These are phyloP conservation scores for Phragmites australis DNA, from an alignment of 176 grass and related monocot species.

Conservation along the genomic window DNA sequence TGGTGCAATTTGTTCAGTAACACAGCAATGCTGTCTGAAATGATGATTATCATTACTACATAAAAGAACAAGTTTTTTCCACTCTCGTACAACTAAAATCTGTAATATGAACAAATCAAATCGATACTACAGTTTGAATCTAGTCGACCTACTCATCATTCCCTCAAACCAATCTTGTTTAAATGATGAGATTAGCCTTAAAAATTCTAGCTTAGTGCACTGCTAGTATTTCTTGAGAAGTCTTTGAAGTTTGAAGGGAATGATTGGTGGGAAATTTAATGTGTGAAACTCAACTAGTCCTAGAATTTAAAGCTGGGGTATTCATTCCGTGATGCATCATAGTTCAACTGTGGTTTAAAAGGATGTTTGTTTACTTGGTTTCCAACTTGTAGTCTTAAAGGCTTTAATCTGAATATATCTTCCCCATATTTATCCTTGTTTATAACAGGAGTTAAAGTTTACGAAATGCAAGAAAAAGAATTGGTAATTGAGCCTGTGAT, in stretches of 20 bases:
- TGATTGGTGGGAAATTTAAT: neutral
- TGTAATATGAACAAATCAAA: neutral
- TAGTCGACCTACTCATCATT: neutral
- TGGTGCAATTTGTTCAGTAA: conserved; percentile 8
- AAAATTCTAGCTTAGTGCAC: neutral
- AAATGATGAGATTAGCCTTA: neutral
- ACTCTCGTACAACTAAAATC: neutral
- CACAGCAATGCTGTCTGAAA: neutral
- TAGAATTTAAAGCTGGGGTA: neutral
- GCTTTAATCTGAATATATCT: conserved; percentile 14
- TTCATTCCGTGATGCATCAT: neutral
- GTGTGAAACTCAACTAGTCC: neutral
- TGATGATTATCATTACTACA: neutral
- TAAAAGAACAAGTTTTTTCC: neutral
- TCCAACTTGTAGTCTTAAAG: conserved; percentile 15
- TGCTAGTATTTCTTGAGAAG: neutral
- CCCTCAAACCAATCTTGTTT: neutral
- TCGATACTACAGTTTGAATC: neutral
- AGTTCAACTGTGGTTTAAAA: neutral
- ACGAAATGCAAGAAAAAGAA: conserved; percentile 87
- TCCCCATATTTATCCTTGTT: neutral
- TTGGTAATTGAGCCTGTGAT: conserved; percentile 87
- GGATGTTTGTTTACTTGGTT: neutral
- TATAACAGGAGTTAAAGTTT: conserved; percentile 79
- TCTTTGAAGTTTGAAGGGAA: neutral